Evolutionary conservation across 768 basidiomycete genomes (phyloP), one percentile per base, ranked within the genome.

Genomic region (Hirschioporus abietinus): DNA sequence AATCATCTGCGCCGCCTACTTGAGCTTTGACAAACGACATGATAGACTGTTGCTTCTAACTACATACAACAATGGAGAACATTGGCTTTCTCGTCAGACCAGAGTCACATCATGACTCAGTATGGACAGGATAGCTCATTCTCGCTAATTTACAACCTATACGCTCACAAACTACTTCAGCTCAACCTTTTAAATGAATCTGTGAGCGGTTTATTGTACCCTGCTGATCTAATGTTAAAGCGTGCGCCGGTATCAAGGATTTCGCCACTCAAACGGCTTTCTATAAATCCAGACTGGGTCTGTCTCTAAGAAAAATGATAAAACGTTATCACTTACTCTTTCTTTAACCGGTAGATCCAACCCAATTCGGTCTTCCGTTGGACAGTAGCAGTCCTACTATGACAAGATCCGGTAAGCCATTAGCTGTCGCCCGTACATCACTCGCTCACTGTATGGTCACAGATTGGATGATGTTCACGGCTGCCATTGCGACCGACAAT

Each of bases 211-310:
- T 8, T 30, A 2, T 8, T 58, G 69, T 69, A 34, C 79, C 78
- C 72, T 80, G 76, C 25, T 75, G 72, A 74, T 58, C 76, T 9
- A 59, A 3, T 78, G 1, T 80, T 76, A 7, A 75, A 68, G 4
- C 85, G 73, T 0, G 8, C 8, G 30, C 30, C 8, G 30, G 30
- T 30, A 30, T 30, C 30, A 30, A 30, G 30, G 30, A 30, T 30
- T 30, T 30, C 30, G 30, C 2, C 8, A 30, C 8, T 8, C 30
- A 30, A 30, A 30, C 30, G 30, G 8, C 30, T 30, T 30, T 30
- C 30, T 30, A 30, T 30, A 30, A 30, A 30, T 30, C 30, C 30
- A 30, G 30, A 30, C 30, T 30, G 8, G 30, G 30, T 30, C 30
- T 3, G 30, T 8, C 30, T 3, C 30, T 30, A 3, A 30, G 4